Conservation (phyloP, 1,284 basidiomycete species). For the Malassezia restricta region DNA sequence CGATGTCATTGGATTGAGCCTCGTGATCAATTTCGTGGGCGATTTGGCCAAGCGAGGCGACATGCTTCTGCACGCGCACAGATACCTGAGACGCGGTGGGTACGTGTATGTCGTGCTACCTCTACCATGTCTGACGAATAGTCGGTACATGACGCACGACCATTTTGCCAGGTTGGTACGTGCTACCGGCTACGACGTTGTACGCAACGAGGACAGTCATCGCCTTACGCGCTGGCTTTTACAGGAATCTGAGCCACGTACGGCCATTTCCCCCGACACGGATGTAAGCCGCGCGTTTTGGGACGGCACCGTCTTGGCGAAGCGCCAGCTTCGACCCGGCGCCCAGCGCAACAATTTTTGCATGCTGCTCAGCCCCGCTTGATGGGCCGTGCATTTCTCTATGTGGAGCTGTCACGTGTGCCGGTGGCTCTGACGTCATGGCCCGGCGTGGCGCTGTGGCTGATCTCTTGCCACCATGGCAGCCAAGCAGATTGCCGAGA, state of each 20-base stretch:
- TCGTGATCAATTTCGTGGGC: slow-evolving; percentile 49
- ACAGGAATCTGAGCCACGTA: slow-evolving; percentile 12
- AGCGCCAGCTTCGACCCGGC: slow-evolving; percentile 40
- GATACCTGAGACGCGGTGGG: slow-evolving; percentile 31
- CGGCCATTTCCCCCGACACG: background rate
- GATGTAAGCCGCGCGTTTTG: slow-evolving; percentile 7
- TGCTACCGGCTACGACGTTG: slow-evolving; percentile 43
- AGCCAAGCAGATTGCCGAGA: slow-evolving; percentile 40
- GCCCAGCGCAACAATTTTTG: slow-evolving; percentile 47
- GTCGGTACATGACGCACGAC: slow-evolving; percentile 45
- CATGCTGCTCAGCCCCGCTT: slow-evolving; percentile 14
- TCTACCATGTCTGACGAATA: slow-evolving; percentile 46
- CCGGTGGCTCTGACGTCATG: background rate
- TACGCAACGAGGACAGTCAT: slow-evolving; percentile 43
- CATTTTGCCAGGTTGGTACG: slow-evolving; percentile 40
- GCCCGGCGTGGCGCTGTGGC: background rate
- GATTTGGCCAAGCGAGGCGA: slow-evolving; percentile 37
- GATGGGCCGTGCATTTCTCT: background rate
- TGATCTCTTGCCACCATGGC: slow-evolving; percentile 27
- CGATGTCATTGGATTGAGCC: slow-evolving; percentile 46
- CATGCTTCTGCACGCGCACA: slow-evolving; percentile 37
- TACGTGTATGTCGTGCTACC: slow-evolving; percentile 48
- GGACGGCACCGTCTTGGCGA: slow-evolving; percentile 44
- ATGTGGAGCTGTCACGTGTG: background rate
- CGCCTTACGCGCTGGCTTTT: slow-evolving; percentile 47